Conservation (phyloP, 306 rosid genomes). For the Malus asiatica region DNA sequence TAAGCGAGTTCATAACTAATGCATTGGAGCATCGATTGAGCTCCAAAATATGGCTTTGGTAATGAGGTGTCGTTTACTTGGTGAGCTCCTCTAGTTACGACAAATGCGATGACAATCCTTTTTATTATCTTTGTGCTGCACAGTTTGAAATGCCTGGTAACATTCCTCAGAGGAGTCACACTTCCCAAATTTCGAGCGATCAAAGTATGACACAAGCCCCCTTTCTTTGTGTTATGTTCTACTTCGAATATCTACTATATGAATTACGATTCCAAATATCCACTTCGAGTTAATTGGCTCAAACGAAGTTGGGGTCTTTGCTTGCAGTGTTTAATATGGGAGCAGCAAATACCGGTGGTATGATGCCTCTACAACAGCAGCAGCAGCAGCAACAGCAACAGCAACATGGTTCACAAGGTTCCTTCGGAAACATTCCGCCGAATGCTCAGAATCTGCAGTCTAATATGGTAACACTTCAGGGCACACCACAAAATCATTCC, state of each 20-base stretch:
- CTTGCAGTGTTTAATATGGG: conserved; percentile 84
- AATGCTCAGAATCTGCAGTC: conserved; percentile 79
- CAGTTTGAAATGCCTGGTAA: conserved; percentile 67
- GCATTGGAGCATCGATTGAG: background rate
- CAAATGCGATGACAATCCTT: conserved; percentile 5
- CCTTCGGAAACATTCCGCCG: conserved; percentile 61
- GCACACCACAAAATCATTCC: conserved; percentile 63
- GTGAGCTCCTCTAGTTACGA: background rate
- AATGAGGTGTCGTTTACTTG: background rate
- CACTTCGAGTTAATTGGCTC: background rate
- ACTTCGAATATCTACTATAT: background rate
- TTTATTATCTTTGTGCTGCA: conserved; percentile 13
- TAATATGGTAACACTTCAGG: conserved; percentile 63
- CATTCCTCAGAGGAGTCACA: conserved; percentile 76
- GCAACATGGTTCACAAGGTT: conserved; percentile 58
- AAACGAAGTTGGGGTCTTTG: conserved; percentile 15
- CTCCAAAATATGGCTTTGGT: background rate
- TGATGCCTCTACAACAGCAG: conserved; percentile 58
- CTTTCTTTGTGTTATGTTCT: background rate
- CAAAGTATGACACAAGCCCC: conserved; percentile 53
- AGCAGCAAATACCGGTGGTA: conserved; percentile 57
- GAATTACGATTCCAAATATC: background rate
- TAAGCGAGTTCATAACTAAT: background rate
- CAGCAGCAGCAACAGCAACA: conserved; percentile 38
- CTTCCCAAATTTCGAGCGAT: conserved; percentile 75